Evolutionary conservation across 331 rosid genomes (phyloP).

Genomic region (Quercus phellos): DNA sequence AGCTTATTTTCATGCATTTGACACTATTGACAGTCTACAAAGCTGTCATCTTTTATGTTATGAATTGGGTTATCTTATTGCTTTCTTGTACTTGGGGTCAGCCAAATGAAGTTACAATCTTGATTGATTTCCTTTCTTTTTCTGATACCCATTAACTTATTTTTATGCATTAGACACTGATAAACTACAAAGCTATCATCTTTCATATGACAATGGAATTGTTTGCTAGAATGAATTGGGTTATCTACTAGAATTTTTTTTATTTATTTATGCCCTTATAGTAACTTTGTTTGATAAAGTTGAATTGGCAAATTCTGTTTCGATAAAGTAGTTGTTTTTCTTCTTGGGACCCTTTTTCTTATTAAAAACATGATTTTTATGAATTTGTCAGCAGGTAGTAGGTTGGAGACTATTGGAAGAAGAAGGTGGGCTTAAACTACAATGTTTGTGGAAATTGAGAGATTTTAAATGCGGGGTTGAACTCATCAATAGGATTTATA

Average conservation of each 20-base stretch:
- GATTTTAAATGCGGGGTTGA: conserved; percentile 71
- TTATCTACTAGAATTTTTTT: neutral
- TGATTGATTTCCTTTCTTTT: neutral
- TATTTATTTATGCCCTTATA: neutral
- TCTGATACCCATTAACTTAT: neutral
- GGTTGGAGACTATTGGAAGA: conserved; percentile 80
- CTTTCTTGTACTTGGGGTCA: too few species aligned
- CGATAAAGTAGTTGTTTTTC: neutral
- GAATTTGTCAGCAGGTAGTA: conserved; percentile 45
- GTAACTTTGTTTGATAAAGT: neutral
- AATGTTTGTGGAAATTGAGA: conserved; percentile 85
- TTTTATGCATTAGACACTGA: neutral
- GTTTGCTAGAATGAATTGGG: neutral
- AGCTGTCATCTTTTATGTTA: too few species aligned
- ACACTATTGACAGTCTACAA: too few species aligned
- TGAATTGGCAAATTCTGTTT: neutral
- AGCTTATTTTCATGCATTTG: too few species aligned
- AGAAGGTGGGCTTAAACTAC: conserved; percentile 56
- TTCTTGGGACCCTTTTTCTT: neutral
- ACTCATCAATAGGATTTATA: conserved; percentile 64
- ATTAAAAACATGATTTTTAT: neutral
- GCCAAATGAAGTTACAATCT: too few species aligned
- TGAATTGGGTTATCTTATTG: too few species aligned
- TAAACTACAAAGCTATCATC: too few species aligned
- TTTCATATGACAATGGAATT: neutral